Evolutionary conservation across 2,329 filamentous ascomycete genomes (phyloP).

Genomic region (Fusarium staphyleae): DNA sequence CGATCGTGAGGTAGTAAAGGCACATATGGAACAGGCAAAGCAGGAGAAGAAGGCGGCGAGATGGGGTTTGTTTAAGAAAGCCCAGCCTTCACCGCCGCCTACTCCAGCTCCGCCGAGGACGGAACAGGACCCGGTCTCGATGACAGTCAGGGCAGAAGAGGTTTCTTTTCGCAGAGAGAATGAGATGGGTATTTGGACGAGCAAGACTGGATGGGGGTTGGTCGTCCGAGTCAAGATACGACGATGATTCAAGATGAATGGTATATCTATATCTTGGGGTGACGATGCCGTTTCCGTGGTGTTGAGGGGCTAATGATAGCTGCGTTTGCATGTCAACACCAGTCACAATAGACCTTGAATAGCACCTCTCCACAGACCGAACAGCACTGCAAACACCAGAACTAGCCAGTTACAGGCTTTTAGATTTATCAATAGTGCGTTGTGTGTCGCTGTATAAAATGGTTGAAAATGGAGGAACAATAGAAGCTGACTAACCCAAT

Average conservation of each 20-base stretch:
- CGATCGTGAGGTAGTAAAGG: constrained; percentile 43
- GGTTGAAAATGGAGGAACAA: no score
- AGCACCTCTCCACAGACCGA: no score
- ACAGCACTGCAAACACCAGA: no score
- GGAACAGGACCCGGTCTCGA: constrained; percentile 43
- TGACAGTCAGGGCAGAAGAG: constrained; percentile 55
- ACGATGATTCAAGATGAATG: constrained; percentile 8
- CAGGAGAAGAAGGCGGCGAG: constrained; percentile 46
- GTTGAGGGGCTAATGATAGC: no score
- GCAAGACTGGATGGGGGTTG: constrained; percentile 57
- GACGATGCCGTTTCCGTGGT: no score
- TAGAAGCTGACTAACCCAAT: no score
- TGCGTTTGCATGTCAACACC: no score
- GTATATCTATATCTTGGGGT: no score
- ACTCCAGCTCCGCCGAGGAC: neutral
- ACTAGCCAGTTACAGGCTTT: no score
- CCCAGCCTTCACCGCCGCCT: constrained; percentile 22
- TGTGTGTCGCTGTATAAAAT: no score
- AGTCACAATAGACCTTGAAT: no score
- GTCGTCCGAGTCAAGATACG: constrained; percentile 50
- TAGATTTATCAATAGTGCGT: no score
- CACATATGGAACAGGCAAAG: constrained; percentile 43
- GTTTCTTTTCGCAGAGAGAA: constrained; percentile 60
- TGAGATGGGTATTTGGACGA: constrained; percentile 60
- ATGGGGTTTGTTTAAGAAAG: constrained; percentile 46